Percentiles rank a stretch among this genome's conserved stretches.
phyloP scores from a whole-genome alignment of 2,329 filamentous ascomycete species.

The Cytospora mali region DNA sequence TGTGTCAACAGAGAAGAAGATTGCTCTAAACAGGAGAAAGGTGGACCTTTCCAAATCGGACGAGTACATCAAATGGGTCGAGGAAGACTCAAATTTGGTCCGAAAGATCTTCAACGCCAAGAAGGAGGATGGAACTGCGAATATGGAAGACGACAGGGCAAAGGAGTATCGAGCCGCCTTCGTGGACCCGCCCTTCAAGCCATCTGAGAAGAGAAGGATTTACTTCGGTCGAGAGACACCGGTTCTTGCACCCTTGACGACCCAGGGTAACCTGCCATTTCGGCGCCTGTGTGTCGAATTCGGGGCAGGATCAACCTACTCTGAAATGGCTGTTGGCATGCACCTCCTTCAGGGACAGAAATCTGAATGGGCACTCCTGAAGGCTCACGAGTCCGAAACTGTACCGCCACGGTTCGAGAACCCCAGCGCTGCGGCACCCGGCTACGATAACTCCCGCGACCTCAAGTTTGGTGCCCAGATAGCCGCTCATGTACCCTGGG shows the following conservation, averaged over 20 bases:
- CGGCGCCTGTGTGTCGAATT: conserved; percentile 85
- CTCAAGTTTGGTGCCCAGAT: conserved; percentile 92
- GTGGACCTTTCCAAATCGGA: conserved; percentile 73
- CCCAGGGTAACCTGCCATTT: conserved; percentile 95
- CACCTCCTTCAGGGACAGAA: conserved; percentile 88
- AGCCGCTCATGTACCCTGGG: conserved; percentile 87
- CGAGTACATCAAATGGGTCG: conserved; percentile 75
- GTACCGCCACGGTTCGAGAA: conserved; percentile 68
- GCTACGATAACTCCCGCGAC: conserved; percentile 82
- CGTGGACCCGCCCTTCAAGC: conserved; percentile 81
- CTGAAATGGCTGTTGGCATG: conserved; percentile 95
- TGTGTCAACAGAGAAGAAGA: conserved; percentile 70
- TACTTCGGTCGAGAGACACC: conserved; percentile 96
- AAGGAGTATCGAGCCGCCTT: conserved; percentile 79
- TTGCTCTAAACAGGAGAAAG: conserved; percentile 73
- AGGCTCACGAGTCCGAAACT: conserved; percentile 84
- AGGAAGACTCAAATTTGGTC: conserved; percentile 59
- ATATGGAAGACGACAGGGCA: conserved; percentile 41
- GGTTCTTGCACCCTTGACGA: conserved; percentile 90
- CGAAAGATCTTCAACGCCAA: conserved; percentile 48
- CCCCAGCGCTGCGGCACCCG: conserved; percentile 51
- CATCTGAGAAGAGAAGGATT: conserved; percentile 89
- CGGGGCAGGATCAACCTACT: conserved; percentile 92
- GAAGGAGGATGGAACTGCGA: conserved; percentile 32
- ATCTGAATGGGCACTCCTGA: conserved; percentile 92